Evolutionary conservation across 768 basidiomycete species (phyloP), one percentile per base, ranked within the genome.

Genomic region (Leucogyrophana mollusca): DNA sequence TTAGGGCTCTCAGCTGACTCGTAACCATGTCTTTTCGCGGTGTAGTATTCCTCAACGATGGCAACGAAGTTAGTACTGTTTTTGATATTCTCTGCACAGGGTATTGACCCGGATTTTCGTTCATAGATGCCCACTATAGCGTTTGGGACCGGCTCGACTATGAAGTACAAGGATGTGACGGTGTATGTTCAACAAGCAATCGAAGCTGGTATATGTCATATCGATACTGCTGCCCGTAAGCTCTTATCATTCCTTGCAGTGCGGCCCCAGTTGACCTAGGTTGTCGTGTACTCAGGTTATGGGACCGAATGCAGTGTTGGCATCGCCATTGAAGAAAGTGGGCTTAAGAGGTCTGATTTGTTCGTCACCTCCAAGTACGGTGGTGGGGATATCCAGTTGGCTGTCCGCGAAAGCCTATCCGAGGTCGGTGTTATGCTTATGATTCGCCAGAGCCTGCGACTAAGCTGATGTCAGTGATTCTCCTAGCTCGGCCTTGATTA

Each of bases 301-400:
- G n/a, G n/a, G n/a, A n/a, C n/a, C n/a, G n/a, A n/a, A n/a, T n/a
- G n/a, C n/a, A n/a, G n/a, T n/a, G n/a, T n/a, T 79, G 47, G 59
- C 17, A 37, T 34, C 21, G 50, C 56, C 58, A 8, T 56, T 62
- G 70, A 67, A 16, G 76, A 84, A 52, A 82, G 77, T 49, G 81
- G 82, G 1, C 69, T 82, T 4, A 56, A 70, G 30, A 74, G 83
- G n/a, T 46, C 68, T 11, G 78, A 83, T 1, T 52, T 86, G 20
- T 86, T 72, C 61, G 74, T 88, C 52, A 86, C 83, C 3, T 85
- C 83, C 23, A 85, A 85, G 55, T 84, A 74, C 55, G 58, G 73
- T 42, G 77, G 73, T 2, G 61, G 80, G 43, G 76, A 77, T 49
- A 77, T 82, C 24, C 69, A 70, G 46, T 77, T 74, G 1, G 81